Conservation (phyloP, 805 yeast genomes). For the Torulaspora microellipsoides region DNA sequence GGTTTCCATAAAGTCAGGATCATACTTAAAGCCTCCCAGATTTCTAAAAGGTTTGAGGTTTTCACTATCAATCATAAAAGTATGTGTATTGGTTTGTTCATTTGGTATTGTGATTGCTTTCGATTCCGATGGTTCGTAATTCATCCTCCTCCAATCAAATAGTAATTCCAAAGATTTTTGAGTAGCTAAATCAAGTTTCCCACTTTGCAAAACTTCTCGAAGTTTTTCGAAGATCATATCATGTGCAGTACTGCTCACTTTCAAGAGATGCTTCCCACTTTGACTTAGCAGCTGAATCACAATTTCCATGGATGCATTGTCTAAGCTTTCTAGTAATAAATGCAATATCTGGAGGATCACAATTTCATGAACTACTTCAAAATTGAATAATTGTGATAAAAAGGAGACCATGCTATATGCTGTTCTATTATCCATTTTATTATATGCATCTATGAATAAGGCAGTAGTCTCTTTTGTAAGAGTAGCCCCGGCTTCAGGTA, state of each 20-base stretch:
- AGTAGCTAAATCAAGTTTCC: conserved; percentile 40
- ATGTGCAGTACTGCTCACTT: conserved; percentile 42
- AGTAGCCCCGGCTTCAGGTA: conserved; percentile 65
- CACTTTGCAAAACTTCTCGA: conserved; percentile 49
- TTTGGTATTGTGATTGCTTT: background rate
- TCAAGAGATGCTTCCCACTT: conserved; percentile 49
- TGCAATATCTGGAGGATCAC: conserved; percentile 50
- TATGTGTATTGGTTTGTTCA: conserved; percentile 9
- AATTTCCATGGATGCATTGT: conserved; percentile 50
- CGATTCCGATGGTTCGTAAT: conserved; percentile 33
- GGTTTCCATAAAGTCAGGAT: conserved; percentile 10
- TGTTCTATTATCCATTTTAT: conserved; percentile 40
- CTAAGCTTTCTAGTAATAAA: conserved; percentile 43
- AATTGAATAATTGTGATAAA: conserved; percentile 59
- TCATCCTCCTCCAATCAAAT: conserved; percentile 45
- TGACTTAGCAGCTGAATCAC: conserved; percentile 46
- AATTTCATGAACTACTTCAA: conserved; percentile 53
- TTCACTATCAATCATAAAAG: conserved; percentile 14
- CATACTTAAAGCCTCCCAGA: conserved; percentile 11
- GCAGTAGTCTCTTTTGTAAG: conserved; percentile 49
- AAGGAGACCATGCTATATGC: conserved; percentile 46
- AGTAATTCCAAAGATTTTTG: conserved; percentile 47
- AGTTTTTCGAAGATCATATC: conserved; percentile 55
- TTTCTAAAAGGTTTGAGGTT: conserved; percentile 1
- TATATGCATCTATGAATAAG: conserved; percentile 53